phyloP scores from a whole-genome alignment of 495 filamentous ascomycete genomes.

The Pyrenopolyporus hunteri region DNA sequence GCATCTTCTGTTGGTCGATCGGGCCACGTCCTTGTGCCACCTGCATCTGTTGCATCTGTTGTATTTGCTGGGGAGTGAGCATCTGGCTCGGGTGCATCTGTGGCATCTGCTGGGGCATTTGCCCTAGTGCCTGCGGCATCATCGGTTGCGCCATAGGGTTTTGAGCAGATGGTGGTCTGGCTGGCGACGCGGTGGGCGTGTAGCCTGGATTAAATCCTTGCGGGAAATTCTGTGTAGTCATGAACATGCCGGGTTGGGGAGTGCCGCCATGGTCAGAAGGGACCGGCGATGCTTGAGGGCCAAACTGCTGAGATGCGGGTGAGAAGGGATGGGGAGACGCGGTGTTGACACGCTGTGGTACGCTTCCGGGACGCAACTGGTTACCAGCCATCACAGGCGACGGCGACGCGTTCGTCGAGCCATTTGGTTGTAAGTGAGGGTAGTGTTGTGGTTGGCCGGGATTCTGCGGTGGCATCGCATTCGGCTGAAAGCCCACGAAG shows the following conservation, averaged over 20 bases:
- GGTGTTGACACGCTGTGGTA: slow-evolving; percentile 83
- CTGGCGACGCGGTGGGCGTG: slow-evolving; percentile 55
- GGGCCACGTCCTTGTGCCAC: slow-evolving; percentile 59
- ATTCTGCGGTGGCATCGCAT: slow-evolving; percentile 63
- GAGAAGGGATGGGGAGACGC: slow-evolving; percentile 92
- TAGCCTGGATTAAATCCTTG: slow-evolving; percentile 66
- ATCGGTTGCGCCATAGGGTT: slow-evolving; percentile 53
- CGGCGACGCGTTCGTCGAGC: slow-evolving; percentile 80
- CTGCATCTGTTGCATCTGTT: slow-evolving; percentile 54
- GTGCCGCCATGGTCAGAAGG: slow-evolving; percentile 79
- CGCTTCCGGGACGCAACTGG: slow-evolving; percentile 67
- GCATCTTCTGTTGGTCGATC: slow-evolving; percentile 61
- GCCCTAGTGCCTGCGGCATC: slow-evolving; percentile 54
- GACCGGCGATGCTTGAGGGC: slow-evolving; percentile 76
- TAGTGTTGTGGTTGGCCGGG: slow-evolving; percentile 69
- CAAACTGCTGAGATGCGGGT: slow-evolving; percentile 76
- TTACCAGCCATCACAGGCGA: slow-evolving; percentile 79
- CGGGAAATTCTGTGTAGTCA: slow-evolving; percentile 62
- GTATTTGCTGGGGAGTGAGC: slow-evolving; percentile 43
- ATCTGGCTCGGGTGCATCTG: slow-evolving; percentile 48
- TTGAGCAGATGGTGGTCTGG: slow-evolving; percentile 55
- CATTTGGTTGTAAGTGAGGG: slow-evolving; percentile 82
- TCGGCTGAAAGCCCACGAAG: slow-evolving; percentile 65
- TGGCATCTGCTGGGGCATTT: slow-evolving; percentile 49
- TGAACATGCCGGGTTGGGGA: slow-evolving; percentile 70